Conservation (phyloP, 2,329 filamentous ascomycete genomes). For the Raffaelea arxii region DNA sequence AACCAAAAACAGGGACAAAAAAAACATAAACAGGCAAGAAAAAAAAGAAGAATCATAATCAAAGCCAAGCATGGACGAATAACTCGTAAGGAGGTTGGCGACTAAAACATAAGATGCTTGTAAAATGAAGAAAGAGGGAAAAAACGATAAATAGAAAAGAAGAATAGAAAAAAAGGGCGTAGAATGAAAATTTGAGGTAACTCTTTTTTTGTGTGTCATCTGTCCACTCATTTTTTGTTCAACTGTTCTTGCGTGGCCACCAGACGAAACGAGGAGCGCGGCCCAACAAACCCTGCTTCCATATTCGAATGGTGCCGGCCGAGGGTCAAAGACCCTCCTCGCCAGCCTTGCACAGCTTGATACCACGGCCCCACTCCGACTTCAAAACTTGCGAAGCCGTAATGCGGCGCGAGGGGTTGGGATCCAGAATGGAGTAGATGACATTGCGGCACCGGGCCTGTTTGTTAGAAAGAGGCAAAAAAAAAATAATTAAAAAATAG, state of each 20-base stretch:
- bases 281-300: too few species aligned
- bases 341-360: conserved; percentile 92
- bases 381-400: conserved; percentile 94
- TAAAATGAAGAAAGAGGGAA: too few species aligned
- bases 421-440: conserved; percentile 96
- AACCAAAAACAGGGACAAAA: not conserved
- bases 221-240: too few species aligned
- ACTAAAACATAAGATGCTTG: too few species aligned
- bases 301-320: conserved; percentile 3
- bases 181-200: too few species aligned
- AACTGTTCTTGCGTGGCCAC: too few species aligned
- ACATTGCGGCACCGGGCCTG: conserved; percentile 96
- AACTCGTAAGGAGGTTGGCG: too few species aligned
- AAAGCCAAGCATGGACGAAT: too few species aligned
- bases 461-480: conserved; percentile 1
- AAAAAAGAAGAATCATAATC: not conserved
- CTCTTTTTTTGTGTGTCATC: too few species aligned
- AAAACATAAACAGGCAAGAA: not conserved
- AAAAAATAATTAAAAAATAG: not conserved
- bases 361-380: conserved; percentile 97
- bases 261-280: too few species aligned
- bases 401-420: conserved; percentile 83
- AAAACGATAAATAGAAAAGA: too few species aligned
- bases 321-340: conserved; percentile 73
- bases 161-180: too few species aligned